Evolutionary conservation across 2,329 filamentous ascomycete species (phyloP).

Genomic region (Rhynchosporium agropyri): DNA sequence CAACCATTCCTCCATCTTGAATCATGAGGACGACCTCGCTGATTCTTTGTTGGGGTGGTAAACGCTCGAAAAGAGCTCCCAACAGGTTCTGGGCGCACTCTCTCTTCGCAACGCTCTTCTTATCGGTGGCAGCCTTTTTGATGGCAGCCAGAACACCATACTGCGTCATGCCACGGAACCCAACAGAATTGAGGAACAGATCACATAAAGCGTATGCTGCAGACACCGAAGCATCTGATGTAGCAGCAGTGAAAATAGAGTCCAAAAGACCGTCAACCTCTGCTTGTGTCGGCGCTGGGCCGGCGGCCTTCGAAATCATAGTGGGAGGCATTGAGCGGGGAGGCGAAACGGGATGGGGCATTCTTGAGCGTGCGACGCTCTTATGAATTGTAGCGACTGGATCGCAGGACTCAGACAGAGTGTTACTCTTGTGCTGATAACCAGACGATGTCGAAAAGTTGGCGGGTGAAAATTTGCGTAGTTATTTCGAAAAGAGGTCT

Average conservation of each 20-base stretch:
- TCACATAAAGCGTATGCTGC: conserved; percentile 67
- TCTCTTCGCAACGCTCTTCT: conserved; percentile 84
- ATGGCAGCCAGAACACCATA: conserved; percentile 66
- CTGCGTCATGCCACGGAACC: conserved; percentile 61
- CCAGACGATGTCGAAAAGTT: conserved; percentile 17
- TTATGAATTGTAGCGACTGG: conserved; percentile 27
- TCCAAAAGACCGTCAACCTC: conserved; percentile 67
- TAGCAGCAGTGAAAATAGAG: conserved; percentile 63
- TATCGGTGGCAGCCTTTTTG: conserved; percentile 82
- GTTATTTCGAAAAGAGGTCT: conserved; percentile 35
- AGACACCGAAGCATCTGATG: conserved; percentile 59
- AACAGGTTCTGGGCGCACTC: conserved; percentile 95
- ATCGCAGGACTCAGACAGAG: conserved; percentile 23
- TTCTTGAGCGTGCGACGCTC: conserved; percentile 42
- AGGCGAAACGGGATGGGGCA: conserved; percentile 51
- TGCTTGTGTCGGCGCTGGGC: conserved; percentile 57
- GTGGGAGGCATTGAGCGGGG: conserved; percentile 47
- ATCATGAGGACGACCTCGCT: conserved; percentile 81
- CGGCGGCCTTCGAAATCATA: conserved; percentile 51
- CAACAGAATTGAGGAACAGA: conserved; percentile 65
- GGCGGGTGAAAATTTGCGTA: conserved; percentile 28
- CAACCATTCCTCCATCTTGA: conserved; percentile 75
- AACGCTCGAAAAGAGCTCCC: conserved; percentile 89
- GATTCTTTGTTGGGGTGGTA: conserved; percentile 74
- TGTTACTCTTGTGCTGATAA: conserved; percentile 15